phyloP scores from a whole-genome alignment of 192 early-diverging fungal species.

The Entomortierella chlamydospora region DNA sequence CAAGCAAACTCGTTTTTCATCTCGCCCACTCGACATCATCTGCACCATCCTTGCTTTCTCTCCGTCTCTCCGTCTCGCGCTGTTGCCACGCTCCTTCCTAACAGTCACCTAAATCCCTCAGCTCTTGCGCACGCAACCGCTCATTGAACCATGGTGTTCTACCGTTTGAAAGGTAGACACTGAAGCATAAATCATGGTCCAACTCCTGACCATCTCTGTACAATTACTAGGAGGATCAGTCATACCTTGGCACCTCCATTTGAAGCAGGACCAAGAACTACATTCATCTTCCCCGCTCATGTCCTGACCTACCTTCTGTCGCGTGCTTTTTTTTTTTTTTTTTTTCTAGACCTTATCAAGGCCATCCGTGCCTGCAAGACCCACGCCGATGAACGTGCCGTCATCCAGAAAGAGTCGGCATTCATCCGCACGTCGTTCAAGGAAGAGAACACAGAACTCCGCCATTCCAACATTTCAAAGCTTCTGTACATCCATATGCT shows the following conservation, averaged over 20 bases:
- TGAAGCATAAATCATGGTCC: not conserved
- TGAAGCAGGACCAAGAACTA: no score
- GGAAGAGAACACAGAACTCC: constrained; percentile 91
- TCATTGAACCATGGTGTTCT: constrained; percentile 45
- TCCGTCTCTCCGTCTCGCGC: not conserved
- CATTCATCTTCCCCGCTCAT: no score
- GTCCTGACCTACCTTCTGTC: not conserved
- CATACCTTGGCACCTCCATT: no score
- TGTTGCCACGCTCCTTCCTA: not conserved
- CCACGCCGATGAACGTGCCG: constrained; percentile 96
- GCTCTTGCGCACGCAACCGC: not conserved
- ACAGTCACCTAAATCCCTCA: not conserved
- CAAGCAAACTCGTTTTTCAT: not conserved
- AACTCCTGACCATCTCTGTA: no score
- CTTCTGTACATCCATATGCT: constrained; percentile 99
- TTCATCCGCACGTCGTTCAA: constrained; percentile 97
- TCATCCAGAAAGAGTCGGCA: constrained; percentile 97
- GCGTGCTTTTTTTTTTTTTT: not conserved
- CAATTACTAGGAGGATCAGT: no score
- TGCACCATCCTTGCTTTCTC: not conserved
- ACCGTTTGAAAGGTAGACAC: constrained; percentile 47
- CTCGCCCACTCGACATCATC: not conserved
- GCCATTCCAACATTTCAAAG: constrained; percentile 96
- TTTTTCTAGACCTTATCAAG: constrained; percentile 93
- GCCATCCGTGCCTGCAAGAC: constrained; percentile 97